Base-by-base conservation (phyloP, 2,329 filamentous ascomycete genomes). In the Nemania serpens region DNA sequence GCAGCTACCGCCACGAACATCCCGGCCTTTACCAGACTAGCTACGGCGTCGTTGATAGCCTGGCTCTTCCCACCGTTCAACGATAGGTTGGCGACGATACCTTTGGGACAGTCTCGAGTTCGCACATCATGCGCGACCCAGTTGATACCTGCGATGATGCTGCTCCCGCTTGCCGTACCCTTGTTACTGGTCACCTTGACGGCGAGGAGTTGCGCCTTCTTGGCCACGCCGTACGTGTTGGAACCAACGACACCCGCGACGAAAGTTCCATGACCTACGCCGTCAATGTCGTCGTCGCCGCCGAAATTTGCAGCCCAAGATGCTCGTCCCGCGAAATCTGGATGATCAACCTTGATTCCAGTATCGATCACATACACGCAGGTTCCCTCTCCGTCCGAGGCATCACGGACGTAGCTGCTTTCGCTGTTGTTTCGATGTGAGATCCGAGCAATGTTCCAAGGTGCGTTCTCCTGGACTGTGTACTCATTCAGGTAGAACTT, bases 1-100 rank as follows among this genome's bases (percentile, higher is more conserved):
- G 84, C 83, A 4, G 83, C 82, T 0, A 84, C 82, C 20, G 82
- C 79, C 4, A 81, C 77, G 47, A 83, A 77, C 22, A 86, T 72
- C 34, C 83, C 82, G 3, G 70, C 66, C 15, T 66, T 66, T 64
- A 77, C 79, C 18, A 81, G 80, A 34, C 69, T 72, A 17, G 78
- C 75, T 25, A 85, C 76, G 41, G 81, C 80, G 18, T 68, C 65
- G 75, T 85, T 84, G 66, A 84, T 73, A 45, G 82, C 76, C 2
- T 70, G 62, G 1, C 78, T 81, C 58, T 69, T 74, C 17, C 68
- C 55, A 1, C 79, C 81, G 5, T 82, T 82, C 2, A 87, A 77
- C 17, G 81, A 84, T 78, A 86, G 79, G 73, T 78, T 82, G 59
- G 84, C 77, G 33, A 85, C 82, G 12, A 81, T 75, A 13, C 75